Evolutionary conservation across 1,284 basidiomycete species (phyloP).

Genomic region (Ustilago hordei): DNA sequence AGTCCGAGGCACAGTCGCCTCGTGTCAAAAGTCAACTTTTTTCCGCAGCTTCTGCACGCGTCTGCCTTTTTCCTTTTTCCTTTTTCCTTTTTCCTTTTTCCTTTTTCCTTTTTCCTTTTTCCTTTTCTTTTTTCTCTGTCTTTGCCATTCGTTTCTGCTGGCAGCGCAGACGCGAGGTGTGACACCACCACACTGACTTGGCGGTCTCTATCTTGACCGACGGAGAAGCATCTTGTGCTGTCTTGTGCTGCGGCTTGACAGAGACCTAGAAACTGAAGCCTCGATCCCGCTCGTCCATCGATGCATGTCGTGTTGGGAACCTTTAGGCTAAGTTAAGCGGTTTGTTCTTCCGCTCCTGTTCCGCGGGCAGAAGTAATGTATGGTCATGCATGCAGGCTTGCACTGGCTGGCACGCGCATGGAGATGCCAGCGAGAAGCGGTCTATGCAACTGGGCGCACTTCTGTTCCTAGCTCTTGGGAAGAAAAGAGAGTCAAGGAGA

Average conservation of each 20-base stretch:
- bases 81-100: background rate
- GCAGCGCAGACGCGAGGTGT: background rate
- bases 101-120: background rate
- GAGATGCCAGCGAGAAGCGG: background rate
- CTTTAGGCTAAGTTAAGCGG: background rate
- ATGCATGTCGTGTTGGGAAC: background rate
- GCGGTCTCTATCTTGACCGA: background rate
- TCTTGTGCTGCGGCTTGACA: background rate
- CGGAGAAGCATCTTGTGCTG: background rate
- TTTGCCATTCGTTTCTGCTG: no score
- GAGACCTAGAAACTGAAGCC: background rate
- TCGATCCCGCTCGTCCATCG: constrained; percentile 2
- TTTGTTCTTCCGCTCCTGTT: background rate
- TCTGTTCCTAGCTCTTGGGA: constrained; percentile 17
- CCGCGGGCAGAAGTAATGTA: background rate
- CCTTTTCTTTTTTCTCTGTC: background rate
- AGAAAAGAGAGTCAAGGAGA: background rate
- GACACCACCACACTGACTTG: background rate
- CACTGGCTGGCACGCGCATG: background rate
- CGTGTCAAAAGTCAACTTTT: constrained; percentile 11
- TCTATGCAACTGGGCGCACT: background rate
- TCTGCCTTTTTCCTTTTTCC: background rate
- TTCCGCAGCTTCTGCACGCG: background rate
- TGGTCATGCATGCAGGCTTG: background rate
- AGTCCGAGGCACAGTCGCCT: constrained; percentile 14